Evolutionary conservation across 2,329 filamentous ascomycete genomes (phyloP), one percentile per base, ranked within the genome.

Genomic region (Colletotrichum paranaense): DNA sequence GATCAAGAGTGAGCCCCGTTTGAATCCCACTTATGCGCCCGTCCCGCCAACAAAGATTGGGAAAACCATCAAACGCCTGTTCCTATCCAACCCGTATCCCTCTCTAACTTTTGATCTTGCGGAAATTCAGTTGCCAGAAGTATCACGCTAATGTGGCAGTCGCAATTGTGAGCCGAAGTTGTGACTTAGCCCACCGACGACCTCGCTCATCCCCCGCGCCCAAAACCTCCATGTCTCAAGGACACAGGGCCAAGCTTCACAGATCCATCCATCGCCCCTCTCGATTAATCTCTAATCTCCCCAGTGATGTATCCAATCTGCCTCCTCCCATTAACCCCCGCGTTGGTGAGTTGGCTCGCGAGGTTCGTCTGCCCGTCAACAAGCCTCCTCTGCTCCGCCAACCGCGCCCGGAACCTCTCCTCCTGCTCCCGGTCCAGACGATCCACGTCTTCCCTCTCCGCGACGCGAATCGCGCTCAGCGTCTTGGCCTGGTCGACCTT

Each of bases 261-360:
- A 42, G 38, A 42, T 42, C 38, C 38, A 24, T 24, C 24, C 22
- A 9, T 5, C 12, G 3, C 52, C 35, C 1, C 1, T 11, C 4
- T 38, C 24, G 5, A 53, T 77, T 77, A 87, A 73, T 85, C 42
- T 49, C 42, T 84, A 77, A 89, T 71, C 81, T 90, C 88, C 60
- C 84, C 84, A 58, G 86, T 86, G 38, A 91, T 84, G 75, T 85
- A 90, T n/a, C 89, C 89, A 81, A 90, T 87, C 81, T 89, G 87
- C 74, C 85, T 83, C 76, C 86, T 80, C 55, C 79, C 79, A n/a
- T 80, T 80, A 7, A 81, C 79, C 32, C 80, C 80, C 22, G 76
- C 75, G 42, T 68, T 75, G 4, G 80, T 78, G 55, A 85, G 75
- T 67, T 79, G 82, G 46, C 78, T 79, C 22, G 84, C 84, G 8